phyloP scores from a whole-genome alignment of 1,284 basidiomycete species.

The Fomitopsis palustris region DNA sequence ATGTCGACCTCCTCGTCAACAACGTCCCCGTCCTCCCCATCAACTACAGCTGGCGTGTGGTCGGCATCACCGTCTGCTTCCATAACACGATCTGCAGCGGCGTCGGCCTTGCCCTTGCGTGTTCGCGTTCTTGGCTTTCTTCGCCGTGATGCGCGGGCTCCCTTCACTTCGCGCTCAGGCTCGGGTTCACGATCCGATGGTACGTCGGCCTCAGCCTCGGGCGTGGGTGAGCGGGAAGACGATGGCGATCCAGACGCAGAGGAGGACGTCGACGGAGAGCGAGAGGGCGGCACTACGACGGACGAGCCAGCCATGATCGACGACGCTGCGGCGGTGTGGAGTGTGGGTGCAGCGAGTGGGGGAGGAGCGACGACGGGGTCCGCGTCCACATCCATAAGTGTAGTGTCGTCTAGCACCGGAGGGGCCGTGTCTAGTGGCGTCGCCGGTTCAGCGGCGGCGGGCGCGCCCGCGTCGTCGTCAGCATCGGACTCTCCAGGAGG shows the following conservation, averaged over 20 bases:
- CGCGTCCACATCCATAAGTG: slow-evolving; percentile 34
- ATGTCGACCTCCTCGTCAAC: slow-evolving; percentile 26
- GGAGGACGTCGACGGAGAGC: slow-evolving; percentile 28
- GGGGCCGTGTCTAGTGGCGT: slow-evolving; percentile 5
- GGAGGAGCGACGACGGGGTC: slow-evolving; percentile 36
- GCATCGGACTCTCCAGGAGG: slow-evolving; percentile 21
- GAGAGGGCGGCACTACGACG: slow-evolving; percentile 37
- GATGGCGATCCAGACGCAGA: slow-evolving; percentile 33
- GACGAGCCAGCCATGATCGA: slow-evolving; percentile 51
- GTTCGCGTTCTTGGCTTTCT: slow-evolving; percentile 15
- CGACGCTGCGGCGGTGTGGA: slow-evolving; percentile 39
- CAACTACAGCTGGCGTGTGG: slow-evolving; percentile 37
- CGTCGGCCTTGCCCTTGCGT: slow-evolving; percentile 26
- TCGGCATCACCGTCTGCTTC: slow-evolving; percentile 34
- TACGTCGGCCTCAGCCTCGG: slow-evolving; percentile 26
- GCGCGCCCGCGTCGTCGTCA: slow-evolving; percentile 14
- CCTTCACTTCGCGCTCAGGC: slow-evolving; percentile 26
- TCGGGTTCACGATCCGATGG: slow-evolving; percentile 25
- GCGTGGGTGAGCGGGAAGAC: slow-evolving; percentile 44
- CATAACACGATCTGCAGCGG: slow-evolving; percentile 30
- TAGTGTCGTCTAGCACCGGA: slow-evolving; percentile 6
- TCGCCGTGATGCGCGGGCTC: slow-evolving; percentile 22
- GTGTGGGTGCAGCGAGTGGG: slow-evolving; percentile 38
- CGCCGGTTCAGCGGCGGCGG: slow-evolving; percentile 1
- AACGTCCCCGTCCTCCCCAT: slow-evolving; percentile 33